Evolutionary conservation across 2,329 filamentous ascomycete genomes (phyloP).

Genomic region (Thelonectria olida): DNA sequence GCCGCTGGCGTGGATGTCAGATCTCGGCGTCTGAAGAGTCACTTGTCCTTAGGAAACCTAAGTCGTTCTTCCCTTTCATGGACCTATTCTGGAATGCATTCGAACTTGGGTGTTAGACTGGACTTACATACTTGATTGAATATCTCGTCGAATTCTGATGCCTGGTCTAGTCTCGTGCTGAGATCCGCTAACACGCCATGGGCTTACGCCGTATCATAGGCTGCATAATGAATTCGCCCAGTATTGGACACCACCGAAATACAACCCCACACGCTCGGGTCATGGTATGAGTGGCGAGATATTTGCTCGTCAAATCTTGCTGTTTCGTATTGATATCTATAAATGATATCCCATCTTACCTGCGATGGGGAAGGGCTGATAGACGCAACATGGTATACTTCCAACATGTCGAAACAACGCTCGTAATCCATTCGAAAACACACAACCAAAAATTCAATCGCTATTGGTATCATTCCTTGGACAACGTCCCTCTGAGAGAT

Average conservation of each 20-base stretch:
- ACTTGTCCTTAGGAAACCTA: conserved; percentile 1
- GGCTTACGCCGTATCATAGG: background rate
- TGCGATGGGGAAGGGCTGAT: background rate
- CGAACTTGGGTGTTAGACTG: background rate
- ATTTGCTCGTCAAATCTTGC: background rate
- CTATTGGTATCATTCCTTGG: conserved; percentile 32
- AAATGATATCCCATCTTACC: background rate
- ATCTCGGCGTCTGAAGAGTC: conserved; percentile 18
- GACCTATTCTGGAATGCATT: background rate
- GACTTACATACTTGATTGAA: background rate
- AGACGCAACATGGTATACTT: background rate
- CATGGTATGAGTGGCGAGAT: background rate
- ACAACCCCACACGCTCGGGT: background rate
- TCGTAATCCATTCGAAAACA: conserved; percentile 6
- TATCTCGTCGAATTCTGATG: background rate
- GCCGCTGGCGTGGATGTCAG: background rate
- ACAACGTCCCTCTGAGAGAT: conserved; percentile 38
- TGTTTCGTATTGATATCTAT: conserved; percentile 1
- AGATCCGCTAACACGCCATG: background rate
- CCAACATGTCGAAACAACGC: conserved; percentile 9
- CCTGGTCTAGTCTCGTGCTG: conserved; percentile 1
- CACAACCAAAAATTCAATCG: conserved; percentile 14
- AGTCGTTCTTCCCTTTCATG: background rate
- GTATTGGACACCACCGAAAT: background rate
- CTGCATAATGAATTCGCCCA: background rate